Evolutionary conservation across 805 yeast species (phyloP), one percentile per base, ranked within the genome.

Genomic region (Geotrichum ghanense): DNA sequence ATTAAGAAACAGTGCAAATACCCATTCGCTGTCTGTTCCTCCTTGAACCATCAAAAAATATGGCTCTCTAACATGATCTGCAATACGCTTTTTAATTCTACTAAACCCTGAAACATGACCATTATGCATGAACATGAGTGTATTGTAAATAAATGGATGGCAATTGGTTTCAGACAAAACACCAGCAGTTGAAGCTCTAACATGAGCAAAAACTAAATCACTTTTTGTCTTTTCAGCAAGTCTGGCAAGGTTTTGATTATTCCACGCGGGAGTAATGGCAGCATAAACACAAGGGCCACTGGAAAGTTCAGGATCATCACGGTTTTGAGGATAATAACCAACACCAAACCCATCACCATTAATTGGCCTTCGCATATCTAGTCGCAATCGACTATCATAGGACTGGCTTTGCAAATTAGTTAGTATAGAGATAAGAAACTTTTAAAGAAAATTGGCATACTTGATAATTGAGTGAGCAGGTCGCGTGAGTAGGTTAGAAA

Each of bases 271-370:
- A 0, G 98, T 92, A 43, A 89, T 92, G 10, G 97, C 97, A 55
- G 87, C 81, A 68, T 85, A 92, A 2, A 88, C 74, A 64, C 97
- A 92, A 22, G 98, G 97, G 1, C 87, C 84, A 40, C 78, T 76
- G 35, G 73, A 76, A 17, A 75, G 61, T 23, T 64, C 70, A 9
- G 62, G 64, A 43, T 76, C 80, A 12, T 20, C 17, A 7, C 66
- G 66, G 41, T 76, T 83, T n/a, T 68, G 56, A 10, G 71, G 67
- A 60, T 92, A 92, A 66, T 92, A 92, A 0, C 97, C 97, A 20
- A 92, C 90, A 1, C 98, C 98, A 63, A 92, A 92, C 0, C 98
- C 98, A 64, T 92, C 98, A 39, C 98, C 98, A 62, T 92, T 92
- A 55, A 92, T 86, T 1, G 98, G 97, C 45, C 95, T 77, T 53